A percentile compares a stretch with the other conserved stretches of the same genome.
Conservation (phyloP, 208 protist species). For the Acanthamoeba healyi region DNA sequence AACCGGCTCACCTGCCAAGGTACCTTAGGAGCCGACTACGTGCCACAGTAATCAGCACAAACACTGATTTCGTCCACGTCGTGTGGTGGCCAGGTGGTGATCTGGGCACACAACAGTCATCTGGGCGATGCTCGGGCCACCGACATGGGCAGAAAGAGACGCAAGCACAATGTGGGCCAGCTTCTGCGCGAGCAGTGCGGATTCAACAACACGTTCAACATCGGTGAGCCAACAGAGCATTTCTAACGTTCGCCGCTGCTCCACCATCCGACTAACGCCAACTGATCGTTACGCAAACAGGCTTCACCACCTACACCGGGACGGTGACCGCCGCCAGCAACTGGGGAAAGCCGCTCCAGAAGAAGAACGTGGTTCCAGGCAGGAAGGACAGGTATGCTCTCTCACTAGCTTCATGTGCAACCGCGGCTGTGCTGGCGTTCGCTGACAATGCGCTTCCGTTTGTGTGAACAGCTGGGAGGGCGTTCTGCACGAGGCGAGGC, state of each 20-base stretch:
- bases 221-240: neutral
- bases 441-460: neutral
- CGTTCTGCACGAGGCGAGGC: conserved; percentile 22
- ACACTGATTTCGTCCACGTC: neutral
- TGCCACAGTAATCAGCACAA: neutral
- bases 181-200: conserved; percentile 39
- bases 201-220: conserved; percentile 43
- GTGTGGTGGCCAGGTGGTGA: neutral
- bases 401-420: neutral
- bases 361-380: conserved; percentile 49
- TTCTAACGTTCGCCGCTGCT: neutral
- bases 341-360: conserved; percentile 69
- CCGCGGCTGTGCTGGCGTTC: neutral
- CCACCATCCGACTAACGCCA: neutral
- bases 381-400: conserved; percentile 35
- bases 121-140: conserved; percentile 72
- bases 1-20: neutral
- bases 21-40: neutral
- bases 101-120: conserved; percentile 80
- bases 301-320: conserved; percentile 73
- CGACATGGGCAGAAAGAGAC: conserved; percentile 23
- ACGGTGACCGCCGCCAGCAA: conserved; percentile 74
- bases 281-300: conserved; percentile 7
- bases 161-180: conserved; percentile 35
- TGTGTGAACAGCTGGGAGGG: conserved; percentile 37